These are phyloP conservation scores for Tanacetum coccineum DNA, from an alignment of 129 eudicot genomes.

Conservation along the genomic window DNA sequence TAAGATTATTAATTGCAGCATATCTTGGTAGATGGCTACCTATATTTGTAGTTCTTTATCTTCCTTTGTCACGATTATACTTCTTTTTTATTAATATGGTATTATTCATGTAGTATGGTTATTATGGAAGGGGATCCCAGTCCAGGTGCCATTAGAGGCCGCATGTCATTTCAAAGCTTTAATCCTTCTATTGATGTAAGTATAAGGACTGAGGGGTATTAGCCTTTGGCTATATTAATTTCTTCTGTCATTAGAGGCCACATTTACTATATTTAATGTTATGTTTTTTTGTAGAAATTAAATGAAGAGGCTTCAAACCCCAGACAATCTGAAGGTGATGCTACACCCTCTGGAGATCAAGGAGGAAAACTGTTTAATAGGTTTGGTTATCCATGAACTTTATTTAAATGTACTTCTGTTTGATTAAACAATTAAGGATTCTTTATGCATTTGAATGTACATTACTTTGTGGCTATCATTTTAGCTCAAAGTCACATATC, in stretches of 20 bases:
- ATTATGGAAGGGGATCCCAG: constrained; percentile 93
- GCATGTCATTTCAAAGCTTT: constrained; percentile 85
- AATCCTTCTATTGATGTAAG: constrained; percentile 94
- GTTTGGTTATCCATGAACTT: constrained; percentile 27
- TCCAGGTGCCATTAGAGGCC: constrained; percentile 78
- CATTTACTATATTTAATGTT: constrained; percentile 14
- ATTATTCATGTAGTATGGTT: constrained; percentile 61
- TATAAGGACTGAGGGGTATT: constrained; percentile 15
- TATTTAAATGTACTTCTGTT: too few species aligned
- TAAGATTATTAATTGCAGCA: neutral
- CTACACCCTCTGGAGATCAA: constrained; percentile 49
- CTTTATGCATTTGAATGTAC: too few species aligned
- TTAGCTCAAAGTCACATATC: neutral
- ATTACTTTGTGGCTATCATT: neutral
- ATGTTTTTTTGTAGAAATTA: constrained; percentile 60
- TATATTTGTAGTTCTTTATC: neutral
- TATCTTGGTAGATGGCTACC: neutral
- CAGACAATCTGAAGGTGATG: constrained; percentile 46
- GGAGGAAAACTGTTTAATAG: constrained; percentile 37
- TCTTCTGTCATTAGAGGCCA: too few species aligned
- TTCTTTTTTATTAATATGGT: neutral
- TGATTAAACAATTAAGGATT: too few species aligned
- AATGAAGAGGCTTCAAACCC: constrained; percentile 47
- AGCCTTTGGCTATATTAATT: too few species aligned
- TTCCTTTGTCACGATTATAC: constrained; percentile 6